These are phyloP conservation scores for Graphiopsis chlorocephala DNA, from an alignment of 2,329 filamentous ascomycete genomes.

Conservation along the genomic window DNA sequence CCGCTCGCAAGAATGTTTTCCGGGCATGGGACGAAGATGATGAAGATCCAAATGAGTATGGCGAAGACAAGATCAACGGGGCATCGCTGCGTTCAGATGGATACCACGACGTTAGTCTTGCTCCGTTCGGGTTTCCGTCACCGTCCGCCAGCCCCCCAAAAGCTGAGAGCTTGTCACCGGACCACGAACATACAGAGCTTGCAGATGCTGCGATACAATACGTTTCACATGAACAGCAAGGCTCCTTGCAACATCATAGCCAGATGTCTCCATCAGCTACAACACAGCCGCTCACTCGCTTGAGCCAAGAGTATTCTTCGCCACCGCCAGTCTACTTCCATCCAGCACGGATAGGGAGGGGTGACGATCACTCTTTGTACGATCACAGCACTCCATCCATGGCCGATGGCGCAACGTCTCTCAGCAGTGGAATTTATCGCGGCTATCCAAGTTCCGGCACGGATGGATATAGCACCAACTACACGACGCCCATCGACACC, in stretches of 20 bases:
- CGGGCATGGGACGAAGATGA: too few relatives aligned
- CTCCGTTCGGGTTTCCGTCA: constrained; percentile 26
- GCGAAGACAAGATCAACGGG: too few relatives aligned
- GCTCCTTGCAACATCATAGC: constrained; percentile 26
- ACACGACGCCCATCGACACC: constrained; percentile 35
- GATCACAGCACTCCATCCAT: too few relatives aligned
- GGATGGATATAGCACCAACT: constrained; percentile 35
- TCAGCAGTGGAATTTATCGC: constrained; percentile 31
- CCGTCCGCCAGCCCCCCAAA: constrained; percentile 22
- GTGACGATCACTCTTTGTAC: too few relatives aligned
- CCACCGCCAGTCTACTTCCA: too few relatives aligned
- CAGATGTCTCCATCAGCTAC: constrained; percentile 30
- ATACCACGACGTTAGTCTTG: too few relatives aligned
- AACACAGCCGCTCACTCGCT: constrained; percentile 27
- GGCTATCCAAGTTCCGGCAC: constrained; percentile 29
- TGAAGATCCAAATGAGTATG: too few relatives aligned
- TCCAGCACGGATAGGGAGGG: too few relatives aligned
- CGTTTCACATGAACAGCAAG: constrained; percentile 19
- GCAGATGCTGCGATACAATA: constrained; percentile 29
- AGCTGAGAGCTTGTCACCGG: constrained; percentile 31
- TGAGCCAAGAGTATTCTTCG: too few relatives aligned
- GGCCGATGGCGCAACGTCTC: constrained; percentile 25
- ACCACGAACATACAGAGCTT: constrained; percentile 29
- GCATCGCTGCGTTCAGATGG: too few relatives aligned
- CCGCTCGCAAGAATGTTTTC: too few relatives aligned